These are phyloP conservation scores for Kodamaea lidongshanica DNA, from an alignment of 805 yeast species.

Conservation along the genomic window DNA sequence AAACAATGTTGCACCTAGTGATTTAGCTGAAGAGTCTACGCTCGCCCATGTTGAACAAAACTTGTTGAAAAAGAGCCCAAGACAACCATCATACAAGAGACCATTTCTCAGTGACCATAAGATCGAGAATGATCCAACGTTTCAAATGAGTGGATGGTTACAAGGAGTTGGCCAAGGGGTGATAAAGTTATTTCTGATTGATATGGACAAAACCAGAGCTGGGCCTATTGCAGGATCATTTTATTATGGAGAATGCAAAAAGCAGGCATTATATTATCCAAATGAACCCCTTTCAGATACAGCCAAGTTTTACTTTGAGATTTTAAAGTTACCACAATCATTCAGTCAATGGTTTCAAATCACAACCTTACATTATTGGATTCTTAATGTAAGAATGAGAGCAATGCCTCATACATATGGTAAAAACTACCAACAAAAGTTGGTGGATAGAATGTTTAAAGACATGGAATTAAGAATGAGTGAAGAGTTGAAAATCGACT, in stretches of 20 bases:
- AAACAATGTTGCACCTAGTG: constrained; percentile 27
- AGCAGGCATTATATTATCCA: constrained; percentile 74
- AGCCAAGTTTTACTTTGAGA: constrained; percentile 81
- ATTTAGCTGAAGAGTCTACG: constrained; percentile 34
- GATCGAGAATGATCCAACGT: constrained; percentile 32
- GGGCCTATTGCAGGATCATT: constrained; percentile 91
- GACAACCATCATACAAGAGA: constrained; percentile 29
- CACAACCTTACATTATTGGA: constrained; percentile 87
- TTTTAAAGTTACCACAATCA: constrained; percentile 73
- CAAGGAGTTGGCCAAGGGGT: constrained; percentile 58
- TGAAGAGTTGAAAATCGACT: constrained; percentile 77
- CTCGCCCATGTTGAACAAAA: constrained; percentile 35
- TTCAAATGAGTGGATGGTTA: constrained; percentile 29
- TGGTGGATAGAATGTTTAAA: constrained; percentile 81
- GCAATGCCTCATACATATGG: constrained; percentile 91
- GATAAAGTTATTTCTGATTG: constrained; percentile 59
- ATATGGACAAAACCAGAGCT: constrained; percentile 88
- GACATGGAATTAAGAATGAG: constrained; percentile 84
- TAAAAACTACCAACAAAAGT: constrained; percentile 81
- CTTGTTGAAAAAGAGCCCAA: constrained; percentile 27
- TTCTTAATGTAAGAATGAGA: constrained; percentile 89
- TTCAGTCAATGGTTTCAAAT: constrained; percentile 97
- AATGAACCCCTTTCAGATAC: constrained; percentile 63
- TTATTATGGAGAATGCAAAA: constrained; percentile 81
- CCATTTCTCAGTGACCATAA: constrained; percentile 36